Evolutionary conservation across 2,329 filamentous ascomycete genomes (phyloP).

Genomic region (Microcyclospora tardicrescens): DNA sequence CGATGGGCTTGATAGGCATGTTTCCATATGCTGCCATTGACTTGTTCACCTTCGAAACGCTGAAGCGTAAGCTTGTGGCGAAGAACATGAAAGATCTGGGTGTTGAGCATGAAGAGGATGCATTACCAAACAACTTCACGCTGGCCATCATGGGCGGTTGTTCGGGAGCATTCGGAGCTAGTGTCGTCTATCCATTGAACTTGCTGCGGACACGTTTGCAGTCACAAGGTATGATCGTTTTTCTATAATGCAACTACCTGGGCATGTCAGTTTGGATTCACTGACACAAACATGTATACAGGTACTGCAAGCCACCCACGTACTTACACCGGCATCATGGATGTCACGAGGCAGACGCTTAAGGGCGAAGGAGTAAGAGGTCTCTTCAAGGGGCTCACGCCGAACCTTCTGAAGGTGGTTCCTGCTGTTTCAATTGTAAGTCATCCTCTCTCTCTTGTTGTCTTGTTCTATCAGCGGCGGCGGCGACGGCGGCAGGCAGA

Average conservation of each 20-base stretch:
- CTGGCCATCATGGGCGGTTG: conserved; percentile 83
- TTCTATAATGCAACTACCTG: too few relatives aligned
- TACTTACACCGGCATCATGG: conserved; percentile 81
- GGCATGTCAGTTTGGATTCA: too few relatives aligned
- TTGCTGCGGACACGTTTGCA: conserved; percentile 75
- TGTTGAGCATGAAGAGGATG: conserved; percentile 71
- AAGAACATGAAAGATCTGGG: conserved; percentile 57
- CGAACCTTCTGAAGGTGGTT: conserved; percentile 90
- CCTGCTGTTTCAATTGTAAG: conserved; percentile 74
- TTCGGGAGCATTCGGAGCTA: conserved; percentile 82
- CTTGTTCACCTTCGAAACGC: conserved; percentile 84
- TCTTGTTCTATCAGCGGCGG: neutral
- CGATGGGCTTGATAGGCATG: conserved; percentile 89
- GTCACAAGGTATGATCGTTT: conserved; percentile 49
- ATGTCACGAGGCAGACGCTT: conserved; percentile 75
- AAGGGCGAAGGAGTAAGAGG: conserved; percentile 71
- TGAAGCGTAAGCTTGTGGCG: conserved; percentile 61
- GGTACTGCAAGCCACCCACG: conserved; percentile 77
- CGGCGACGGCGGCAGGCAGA: too few relatives aligned
- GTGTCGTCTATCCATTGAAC: conserved; percentile 91
- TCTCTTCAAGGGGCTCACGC: conserved; percentile 87
- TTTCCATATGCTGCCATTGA: conserved; percentile 97
- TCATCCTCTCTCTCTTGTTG: neutral
- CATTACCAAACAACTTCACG: conserved; percentile 62
- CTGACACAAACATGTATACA: too few relatives aligned